Evolutionary conservation across 306 rosid species (phyloP).

Genomic region (Vigna mungo): DNA sequence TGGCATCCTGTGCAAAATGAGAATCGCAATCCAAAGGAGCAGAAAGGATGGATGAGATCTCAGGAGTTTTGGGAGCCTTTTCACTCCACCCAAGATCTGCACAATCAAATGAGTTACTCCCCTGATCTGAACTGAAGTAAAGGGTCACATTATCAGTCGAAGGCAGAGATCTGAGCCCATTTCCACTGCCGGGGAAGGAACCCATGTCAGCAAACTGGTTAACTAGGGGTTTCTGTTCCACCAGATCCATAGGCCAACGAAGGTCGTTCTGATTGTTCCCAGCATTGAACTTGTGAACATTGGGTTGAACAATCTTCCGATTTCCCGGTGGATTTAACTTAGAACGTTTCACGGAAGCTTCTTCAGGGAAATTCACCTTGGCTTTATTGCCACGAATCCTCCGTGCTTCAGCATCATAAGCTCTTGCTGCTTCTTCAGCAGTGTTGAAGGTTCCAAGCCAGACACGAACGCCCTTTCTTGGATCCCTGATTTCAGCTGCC

Average conservation of each 20-base stretch:
- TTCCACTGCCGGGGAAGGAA: constrained; percentile 51
- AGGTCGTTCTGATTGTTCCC: constrained; percentile 48
- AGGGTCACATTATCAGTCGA: constrained; percentile 45
- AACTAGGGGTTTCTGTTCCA: constrained; percentile 71
- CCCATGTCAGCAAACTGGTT: constrained; percentile 54
- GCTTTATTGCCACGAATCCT: constrained; percentile 92
- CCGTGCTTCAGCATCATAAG: constrained; percentile 88
- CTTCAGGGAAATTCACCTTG: constrained; percentile 86
- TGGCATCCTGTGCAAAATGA: constrained; percentile 51
- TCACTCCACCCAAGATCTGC: constrained; percentile 71
- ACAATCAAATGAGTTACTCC: constrained; percentile 74
- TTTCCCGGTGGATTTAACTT: constrained; percentile 52
- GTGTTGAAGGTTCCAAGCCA: constrained; percentile 96
- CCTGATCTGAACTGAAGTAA: constrained; percentile 74
- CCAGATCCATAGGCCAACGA: constrained; percentile 47
- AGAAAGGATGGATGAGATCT: constrained; percentile 74
- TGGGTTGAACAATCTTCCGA: constrained; percentile 50
- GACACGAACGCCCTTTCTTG: constrained; percentile 91
- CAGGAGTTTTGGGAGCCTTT: constrained; percentile 72
- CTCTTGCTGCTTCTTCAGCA: constrained; percentile 96
- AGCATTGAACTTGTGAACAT: constrained; percentile 44
- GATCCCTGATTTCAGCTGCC: constrained; percentile 96
- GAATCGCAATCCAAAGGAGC: constrained; percentile 57
- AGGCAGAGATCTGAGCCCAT: constrained; percentile 45
- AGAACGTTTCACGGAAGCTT: constrained; percentile 51